Base-by-base conservation (phyloP, 345 rosid species). In the Aurinia saxatilis region DNA sequence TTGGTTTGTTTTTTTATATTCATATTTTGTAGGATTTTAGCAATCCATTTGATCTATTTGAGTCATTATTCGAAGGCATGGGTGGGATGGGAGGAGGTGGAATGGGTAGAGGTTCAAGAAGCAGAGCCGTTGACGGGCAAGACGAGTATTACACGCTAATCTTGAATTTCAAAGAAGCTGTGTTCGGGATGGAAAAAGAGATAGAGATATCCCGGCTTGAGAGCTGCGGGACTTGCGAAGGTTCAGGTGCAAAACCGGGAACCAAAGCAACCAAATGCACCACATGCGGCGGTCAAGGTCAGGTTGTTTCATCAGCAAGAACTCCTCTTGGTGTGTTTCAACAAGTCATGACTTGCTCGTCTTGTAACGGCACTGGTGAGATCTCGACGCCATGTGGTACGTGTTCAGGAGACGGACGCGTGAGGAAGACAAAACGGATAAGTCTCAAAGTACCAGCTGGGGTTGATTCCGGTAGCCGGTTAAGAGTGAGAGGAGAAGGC, bases 221-320 rank as follows among this genome's bases (percentile, higher is more conserved):
- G 79, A 80, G 46, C 68, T 95, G 99, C 39, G 84, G 80, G 39
- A 88, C 91, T 31, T 95, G 97, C 65, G 70, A 82, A 62, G 99
- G 99, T 34, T 87, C 97, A 2, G 96, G 99, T 3, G 96, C 95
- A n/a, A 95, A 88, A 73, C 81, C 89, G 0, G 97, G 97, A 66
- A 90, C 96, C 44, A 76, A 72, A 57, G 83, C 99, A 34, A 77
- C 89, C 12, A 95, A 67, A 54, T 90, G 99, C 60, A 83, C 74
- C 44, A 84, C 96, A 1, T 90, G 99, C 13, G 90, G 97, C 8
- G 99, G 99, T 8, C 99, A 90, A 78, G 99, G 99, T 27, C 99
- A 90, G 65, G 97, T 95, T 30, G 77, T 95, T 50, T 77, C 95
- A 17, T 86, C 97, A 1, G 84, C 96, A 1, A 82, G 97, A 70